These are phyloP conservation scores for Fusarium pseudoanthophilum DNA, from an alignment of 2,329 filamentous ascomycete species.

Conservation along the genomic window DNA sequence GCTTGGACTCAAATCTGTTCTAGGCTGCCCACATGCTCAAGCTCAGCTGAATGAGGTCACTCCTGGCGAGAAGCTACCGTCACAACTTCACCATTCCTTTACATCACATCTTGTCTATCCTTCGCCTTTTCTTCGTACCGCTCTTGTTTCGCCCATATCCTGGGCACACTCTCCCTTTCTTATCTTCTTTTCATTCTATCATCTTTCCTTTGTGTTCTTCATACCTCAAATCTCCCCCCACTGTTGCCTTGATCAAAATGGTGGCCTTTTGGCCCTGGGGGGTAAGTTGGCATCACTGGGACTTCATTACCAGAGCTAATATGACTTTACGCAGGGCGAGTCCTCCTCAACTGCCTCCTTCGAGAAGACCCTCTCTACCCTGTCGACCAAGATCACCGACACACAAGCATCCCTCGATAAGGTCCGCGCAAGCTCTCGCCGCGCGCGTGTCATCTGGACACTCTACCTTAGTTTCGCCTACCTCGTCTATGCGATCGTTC, in stretches of 20 bases:
- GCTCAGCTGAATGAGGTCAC: slow-evolving; percentile 33
- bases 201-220: slow-evolving; percentile 21
- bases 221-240: slow-evolving; percentile 2
- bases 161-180: slow-evolving; percentile 17
- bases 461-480: slow-evolving; percentile 93
- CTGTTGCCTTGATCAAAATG: slow-evolving; percentile 61
- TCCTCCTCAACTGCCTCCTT: slow-evolving; percentile 89
- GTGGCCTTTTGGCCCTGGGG: slow-evolving; percentile 89
- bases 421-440: slow-evolving; percentile 76
- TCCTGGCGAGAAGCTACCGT: slow-evolving; percentile 4
- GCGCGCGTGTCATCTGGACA: slow-evolving; percentile 86
- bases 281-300: slow-evolving; percentile 57
- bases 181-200: background rate
- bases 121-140: background rate
- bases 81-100: slow-evolving; percentile 15
- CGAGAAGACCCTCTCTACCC: slow-evolving; percentile 85
- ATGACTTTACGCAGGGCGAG: slow-evolving; percentile 68
- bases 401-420: slow-evolving; percentile 79
- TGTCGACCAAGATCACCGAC: slow-evolving; percentile 84
- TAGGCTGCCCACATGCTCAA: slow-evolving; percentile 15
- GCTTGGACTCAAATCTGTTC: background rate
- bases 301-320: slow-evolving; percentile 18
- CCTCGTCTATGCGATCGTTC: slow-evolving; percentile 83
- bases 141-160: background rate
- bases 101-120: slow-evolving; percentile 1